Evolutionary conservation across 495 filamentous ascomycete genomes (phyloP).

Genomic region (Neurospora terricola): DNA sequence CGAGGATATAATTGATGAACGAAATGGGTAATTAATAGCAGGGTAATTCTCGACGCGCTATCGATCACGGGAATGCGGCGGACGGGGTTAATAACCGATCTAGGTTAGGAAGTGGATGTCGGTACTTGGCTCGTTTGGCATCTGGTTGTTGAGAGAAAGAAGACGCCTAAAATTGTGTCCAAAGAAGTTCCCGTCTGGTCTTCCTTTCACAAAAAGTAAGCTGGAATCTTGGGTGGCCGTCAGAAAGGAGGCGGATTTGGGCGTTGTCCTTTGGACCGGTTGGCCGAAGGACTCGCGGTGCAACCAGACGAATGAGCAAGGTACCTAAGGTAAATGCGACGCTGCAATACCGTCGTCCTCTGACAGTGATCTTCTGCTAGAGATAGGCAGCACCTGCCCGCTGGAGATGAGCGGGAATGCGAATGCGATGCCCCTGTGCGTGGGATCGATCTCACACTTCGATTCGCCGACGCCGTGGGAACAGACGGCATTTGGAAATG

Average conservation of each 20-base stretch:
- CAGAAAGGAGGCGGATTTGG: background rate
- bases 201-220: background rate
- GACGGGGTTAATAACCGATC: background rate
- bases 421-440: background rate
- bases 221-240: background rate
- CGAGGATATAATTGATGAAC: background rate
- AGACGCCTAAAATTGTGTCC: background rate
- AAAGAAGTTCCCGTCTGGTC: background rate
- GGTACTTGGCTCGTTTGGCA: background rate
- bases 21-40: background rate
- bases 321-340: background rate
- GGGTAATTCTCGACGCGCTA: background rate
- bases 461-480: background rate
- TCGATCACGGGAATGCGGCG: background rate
- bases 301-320: background rate
- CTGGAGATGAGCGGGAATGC: background rate
- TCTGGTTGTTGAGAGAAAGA: background rate
- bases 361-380: background rate
- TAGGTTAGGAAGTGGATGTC: background rate
- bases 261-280: background rate
- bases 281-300: background rate
- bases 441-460: background rate
- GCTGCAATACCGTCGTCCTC: background rate
- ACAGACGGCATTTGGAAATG: background rate
- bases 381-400: background rate